Evolutionary conservation across 2,329 filamentous ascomycete genomes (phyloP), one percentile per base, ranked within the genome.

Genomic region (Cladosporium sp.): DNA sequence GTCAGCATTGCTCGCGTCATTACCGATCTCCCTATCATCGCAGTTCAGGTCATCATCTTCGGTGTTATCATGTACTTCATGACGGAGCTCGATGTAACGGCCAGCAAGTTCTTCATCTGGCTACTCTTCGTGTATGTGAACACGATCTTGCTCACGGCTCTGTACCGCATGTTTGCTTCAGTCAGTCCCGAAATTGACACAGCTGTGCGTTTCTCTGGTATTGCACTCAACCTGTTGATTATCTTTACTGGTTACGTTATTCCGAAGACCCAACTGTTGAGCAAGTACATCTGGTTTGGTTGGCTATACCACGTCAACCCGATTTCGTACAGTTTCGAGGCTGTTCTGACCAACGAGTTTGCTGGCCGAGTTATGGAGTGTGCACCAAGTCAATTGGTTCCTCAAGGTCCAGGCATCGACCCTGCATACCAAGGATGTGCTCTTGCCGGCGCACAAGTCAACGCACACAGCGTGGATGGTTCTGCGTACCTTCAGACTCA

Each of bases 201-300:
- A 61, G 84, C 86, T 1, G 84, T 88, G 11, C 77, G 85, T 11
- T 86, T 88, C 69, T 80, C 81, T 60, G 85, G 86, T 65, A 80
- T 86, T 61, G 80, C 80, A 0, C 73, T 88, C 58, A 87, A 88
- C 61, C 71, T 88, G 19, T 75, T 88, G 49, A 77, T 87, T 64
- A 78, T 88, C 64, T 88, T 80, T 67, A 84, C 84, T 17, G 86
- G 86, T 45, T 88, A 88, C 67, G 83, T 86, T n/a, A 88, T 88
- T 64, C 82, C 84, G 0, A 87, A 86, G 67, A 80, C 83, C 12
- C 80, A 81, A 42, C 73, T 87, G n/a, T 71, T 86, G 1, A 63
- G 71, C 25, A 63, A 82, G 6, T 85, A 85, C 55, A 85, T 86
- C 55, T 88, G 85, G 85, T 87, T 87, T 61, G 84, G 85, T 30